A percentile compares a stretch with the other conserved stretches of the same genome.
These are phyloP conservation scores for Saccharomycopsis babjevae DNA, from an alignment of 805 yeast species.

Conservation along the genomic window DNA sequence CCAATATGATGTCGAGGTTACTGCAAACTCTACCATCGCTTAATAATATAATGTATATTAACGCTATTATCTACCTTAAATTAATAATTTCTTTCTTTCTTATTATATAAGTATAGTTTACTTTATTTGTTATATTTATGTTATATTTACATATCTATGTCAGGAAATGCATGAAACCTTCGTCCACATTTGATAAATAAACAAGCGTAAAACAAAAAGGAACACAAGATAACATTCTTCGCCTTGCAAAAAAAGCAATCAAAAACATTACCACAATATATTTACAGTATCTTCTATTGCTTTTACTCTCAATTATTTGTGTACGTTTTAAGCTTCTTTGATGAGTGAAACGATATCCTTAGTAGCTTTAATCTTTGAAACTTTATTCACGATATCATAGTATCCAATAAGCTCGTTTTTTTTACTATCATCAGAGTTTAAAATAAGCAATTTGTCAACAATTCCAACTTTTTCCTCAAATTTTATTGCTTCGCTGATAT, in stretches of 20 bases:
- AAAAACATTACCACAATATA: not conserved
- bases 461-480: slow-evolving; percentile 16
- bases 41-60: not conserved
- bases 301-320: no score
- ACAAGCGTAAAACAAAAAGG: not conserved
- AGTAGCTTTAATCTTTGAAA: not conserved
- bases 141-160: not conserved
- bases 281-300: not conserved
- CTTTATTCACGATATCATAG: slow-evolving; percentile 15
- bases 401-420: slow-evolving; percentile 8
- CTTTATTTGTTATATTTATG: not conserved
- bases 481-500: slow-evolving; percentile 15
- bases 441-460: slow-evolving; percentile 5
- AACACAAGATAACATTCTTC: not conserved
- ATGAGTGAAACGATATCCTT: not conserved
- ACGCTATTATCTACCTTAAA: not conserved
- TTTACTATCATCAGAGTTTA: not conserved
- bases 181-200: not conserved
- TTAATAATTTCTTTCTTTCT: not conserved
- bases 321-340: not conserved
- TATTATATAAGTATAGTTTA: not conserved
- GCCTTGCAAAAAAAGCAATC: not conserved
- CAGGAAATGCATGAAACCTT: not conserved
- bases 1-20: slow-evolving; percentile 82
- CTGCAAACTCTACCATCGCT: slow-evolving; percentile 38